phyloP scores from a whole-genome alignment of 192 early-diverging fungal species.

The Backusella westeae region DNA sequence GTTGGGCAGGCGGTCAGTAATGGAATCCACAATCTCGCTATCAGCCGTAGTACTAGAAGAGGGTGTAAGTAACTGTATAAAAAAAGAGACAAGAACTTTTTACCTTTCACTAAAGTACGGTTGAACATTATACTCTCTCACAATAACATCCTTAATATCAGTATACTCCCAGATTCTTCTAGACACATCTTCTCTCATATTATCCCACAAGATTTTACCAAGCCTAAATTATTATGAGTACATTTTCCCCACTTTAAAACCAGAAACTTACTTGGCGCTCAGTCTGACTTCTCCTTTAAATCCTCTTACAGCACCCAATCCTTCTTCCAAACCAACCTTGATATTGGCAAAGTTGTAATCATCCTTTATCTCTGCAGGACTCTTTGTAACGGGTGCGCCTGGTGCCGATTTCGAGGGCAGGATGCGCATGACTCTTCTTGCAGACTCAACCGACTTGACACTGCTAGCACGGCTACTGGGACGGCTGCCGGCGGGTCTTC shows the following conservation, averaged over 20 bases:
- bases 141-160: slow-evolving; percentile 32
- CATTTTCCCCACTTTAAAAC: too few relatives aligned
- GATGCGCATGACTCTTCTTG: not conserved
- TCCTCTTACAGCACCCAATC: slow-evolving; percentile 22
- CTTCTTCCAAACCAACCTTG: not conserved
- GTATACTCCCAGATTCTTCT: slow-evolving; percentile 28
- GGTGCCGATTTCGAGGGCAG: not conserved
- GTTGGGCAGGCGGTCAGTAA: slow-evolving; percentile 6
- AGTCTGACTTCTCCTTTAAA: slow-evolving; percentile 34
- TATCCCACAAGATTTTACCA: slow-evolving; percentile 27
- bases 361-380: not conserved
- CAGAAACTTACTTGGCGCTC: slow-evolving; percentile 27
- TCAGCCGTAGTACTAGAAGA: not conserved
- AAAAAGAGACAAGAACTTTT: not conserved
- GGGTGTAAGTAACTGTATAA: too few relatives aligned
- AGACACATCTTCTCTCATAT: not conserved
- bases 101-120: slow-evolving; percentile 23
- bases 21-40: not conserved
- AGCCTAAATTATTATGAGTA: not conserved
- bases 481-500: not conserved
- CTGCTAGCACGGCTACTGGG: not conserved
- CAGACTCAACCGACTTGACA: not conserved
- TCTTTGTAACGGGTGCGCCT: not conserved
- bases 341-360: not conserved
- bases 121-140: not conserved